Evolutionary conservation across 129 eudicot genomes (phyloP), one percentile per base, ranked within the genome.

Genomic region (Chrysanthemum seticuspe): DNA sequence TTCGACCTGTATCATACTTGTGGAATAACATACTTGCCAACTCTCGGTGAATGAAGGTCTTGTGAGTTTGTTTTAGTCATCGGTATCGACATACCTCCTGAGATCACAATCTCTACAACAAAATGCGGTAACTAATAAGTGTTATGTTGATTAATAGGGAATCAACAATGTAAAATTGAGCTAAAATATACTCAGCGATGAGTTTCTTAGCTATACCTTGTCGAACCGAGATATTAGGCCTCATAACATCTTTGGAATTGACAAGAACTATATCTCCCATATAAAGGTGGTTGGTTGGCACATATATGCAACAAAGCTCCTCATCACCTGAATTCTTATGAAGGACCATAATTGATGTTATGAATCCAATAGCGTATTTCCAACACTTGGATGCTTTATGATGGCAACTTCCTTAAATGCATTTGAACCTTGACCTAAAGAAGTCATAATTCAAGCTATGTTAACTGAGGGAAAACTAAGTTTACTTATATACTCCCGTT

Each of bases 11-110:
- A 51, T 82, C 83, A 87, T 27, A 81, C 86, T 72, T 73, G 87
- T 18, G 90, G 89, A 58, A 87, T 72, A 25, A 81, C 80, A 56
- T 73, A 85, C 68, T 85, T 87, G 62, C 87, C 86, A 0, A 23
- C 66, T 79, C 91, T 83, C 62, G 85, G 87, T 3, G 91, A 72
- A 49, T 82, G 47, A 51, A 80, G 69, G 55, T 55, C 71, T 60
- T 72, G 82, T 5, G 74, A 11, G 75, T 86, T 93, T 61, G 75
- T n/a, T 3, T 80, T 84, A 13, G 87, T 79, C 84, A 91, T 86
- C 1, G 97, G 97, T 71, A 91, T 85, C 1, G 97, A 84, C 96
- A 91, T 82, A 44, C 97, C 97, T 73, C 96, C 96, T 0, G 97
- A 91, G 50, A 91, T 84, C 66, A 91, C 93, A 65, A 91, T 91